Evolutionary conservation across 2,329 filamentous ascomycete species (phyloP).

Genomic region (Hymenoscyphus repandus): DNA sequence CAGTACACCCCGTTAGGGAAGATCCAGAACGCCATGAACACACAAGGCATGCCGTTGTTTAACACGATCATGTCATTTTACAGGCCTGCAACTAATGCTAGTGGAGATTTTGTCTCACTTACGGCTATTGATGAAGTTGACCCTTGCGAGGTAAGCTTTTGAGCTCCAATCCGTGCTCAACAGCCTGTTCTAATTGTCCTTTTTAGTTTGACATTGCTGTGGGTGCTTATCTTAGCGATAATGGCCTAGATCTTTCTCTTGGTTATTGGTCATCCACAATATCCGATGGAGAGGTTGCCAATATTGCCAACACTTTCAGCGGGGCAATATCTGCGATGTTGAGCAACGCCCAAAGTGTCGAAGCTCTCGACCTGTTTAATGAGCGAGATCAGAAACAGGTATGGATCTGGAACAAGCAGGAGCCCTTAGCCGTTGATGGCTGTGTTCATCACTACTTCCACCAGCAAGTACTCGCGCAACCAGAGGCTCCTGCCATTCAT

Average conservation of each 20-base stretch:
- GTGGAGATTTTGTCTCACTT: not conserved
- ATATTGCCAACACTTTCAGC: not conserved
- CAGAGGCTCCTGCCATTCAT: slow-evolving; percentile 17
- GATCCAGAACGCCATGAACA: slow-evolving; percentile 6
- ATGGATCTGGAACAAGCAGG: not conserved
- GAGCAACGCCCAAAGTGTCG: not conserved
- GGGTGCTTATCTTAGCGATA: not conserved
- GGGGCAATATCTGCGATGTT: not conserved
- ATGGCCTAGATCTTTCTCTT: not conserved
- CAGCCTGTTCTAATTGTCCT: not conserved
- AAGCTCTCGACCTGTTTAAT: slow-evolving; percentile 2
- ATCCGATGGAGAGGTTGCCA: not conserved
- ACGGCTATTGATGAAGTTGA: slow-evolving; percentile 1
- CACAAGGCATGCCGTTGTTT: slow-evolving; percentile 6
- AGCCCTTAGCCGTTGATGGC: not conserved
- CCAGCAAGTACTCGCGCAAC: not conserved
- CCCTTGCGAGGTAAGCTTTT: not conserved
- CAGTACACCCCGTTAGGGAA: slow-evolving; percentile 7
- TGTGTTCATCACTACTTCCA: not conserved
- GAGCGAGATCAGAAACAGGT: not conserved
- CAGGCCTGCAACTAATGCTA: not conserved
- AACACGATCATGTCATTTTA: slow-evolving; percentile 7
- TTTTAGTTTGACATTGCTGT: slow-evolving; percentile 1
- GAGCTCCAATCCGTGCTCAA: not conserved
- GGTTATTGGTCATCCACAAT: not conserved